phyloP scores from a whole-genome alignment of 208 protist genomes.

The Strigomonas galati region DNA sequence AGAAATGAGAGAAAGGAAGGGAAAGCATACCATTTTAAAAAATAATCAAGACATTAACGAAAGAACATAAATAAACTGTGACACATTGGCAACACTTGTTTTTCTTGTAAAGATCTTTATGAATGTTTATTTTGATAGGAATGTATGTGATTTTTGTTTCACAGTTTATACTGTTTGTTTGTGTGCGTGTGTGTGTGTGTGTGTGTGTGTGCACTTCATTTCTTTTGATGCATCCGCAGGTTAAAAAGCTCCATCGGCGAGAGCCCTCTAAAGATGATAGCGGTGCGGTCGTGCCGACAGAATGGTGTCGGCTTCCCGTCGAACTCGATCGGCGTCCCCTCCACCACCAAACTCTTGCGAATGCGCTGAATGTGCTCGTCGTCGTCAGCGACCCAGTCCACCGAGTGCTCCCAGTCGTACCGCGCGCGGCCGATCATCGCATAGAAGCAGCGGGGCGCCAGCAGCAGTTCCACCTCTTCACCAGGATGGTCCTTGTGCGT shows the following conservation, averaged over 20 bases:
- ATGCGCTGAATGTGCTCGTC: slow-evolving; percentile 73
- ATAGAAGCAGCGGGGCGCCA: slow-evolving; percentile 76
- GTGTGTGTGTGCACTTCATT: not conserved
- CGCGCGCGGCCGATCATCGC: slow-evolving; percentile 62
- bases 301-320: slow-evolving; percentile 55
- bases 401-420: slow-evolving; percentile 83
- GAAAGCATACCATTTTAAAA: not conserved
- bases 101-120: too few species aligned
- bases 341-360: slow-evolving; percentile 39
- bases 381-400: slow-evolving; percentile 75
- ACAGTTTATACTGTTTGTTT: slow-evolving; percentile 1
- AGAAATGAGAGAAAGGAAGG: slow-evolving; percentile 9
- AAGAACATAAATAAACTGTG: slow-evolving; percentile 1
- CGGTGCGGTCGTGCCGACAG: slow-evolving; percentile 55
- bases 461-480: slow-evolving; percentile 67
- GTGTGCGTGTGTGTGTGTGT: too few species aligned
- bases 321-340: slow-evolving; percentile 60
- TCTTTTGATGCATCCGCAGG: slow-evolving; percentile 28
- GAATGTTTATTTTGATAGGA: not conserved
- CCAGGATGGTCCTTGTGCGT: slow-evolving; percentile 65
- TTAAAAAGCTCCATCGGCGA: slow-evolving; percentile 74
- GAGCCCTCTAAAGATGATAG: slow-evolving; percentile 75
- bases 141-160: not conserved
- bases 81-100: not conserved
- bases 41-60: not conserved